Percentiles rank a stretch among this genome's conserved stretches.
phyloP scores from a whole-genome alignment of 2,329 filamentous ascomycete genomes.

The Bisporella sp. region DNA sequence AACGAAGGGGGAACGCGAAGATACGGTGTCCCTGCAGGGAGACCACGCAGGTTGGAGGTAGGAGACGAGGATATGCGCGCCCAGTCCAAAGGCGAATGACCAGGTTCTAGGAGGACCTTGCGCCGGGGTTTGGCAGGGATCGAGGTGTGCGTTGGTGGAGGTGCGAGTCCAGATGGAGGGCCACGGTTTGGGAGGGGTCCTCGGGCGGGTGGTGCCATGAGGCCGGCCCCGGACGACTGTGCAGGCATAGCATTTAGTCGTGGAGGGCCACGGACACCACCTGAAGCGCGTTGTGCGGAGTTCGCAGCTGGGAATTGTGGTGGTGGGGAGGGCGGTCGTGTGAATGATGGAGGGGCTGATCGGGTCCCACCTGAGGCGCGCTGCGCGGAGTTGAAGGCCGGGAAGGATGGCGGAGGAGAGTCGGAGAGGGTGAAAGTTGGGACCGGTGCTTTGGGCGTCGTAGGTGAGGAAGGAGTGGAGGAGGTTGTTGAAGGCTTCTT shows the following conservation, averaged over 20 bases:
- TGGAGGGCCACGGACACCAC: slow-evolving; percentile 11
- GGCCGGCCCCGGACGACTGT: slow-evolving; percentile 10
- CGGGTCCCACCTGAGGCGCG: slow-evolving; percentile 30
- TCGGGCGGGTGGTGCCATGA: slow-evolving; percentile 21
- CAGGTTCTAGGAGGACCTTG: slow-evolving; percentile 78
- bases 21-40: slow-evolving; percentile 45
- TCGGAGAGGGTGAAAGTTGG: slow-evolving; percentile 20
- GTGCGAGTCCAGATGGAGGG: slow-evolving; percentile 37
- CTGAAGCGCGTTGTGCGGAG: slow-evolving; percentile 43
- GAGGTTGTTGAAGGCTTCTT: slow-evolving; percentile 18
- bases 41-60: slow-evolving; percentile 58
- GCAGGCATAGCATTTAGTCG: slow-evolving; percentile 12
- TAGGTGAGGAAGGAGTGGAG: slow-evolving; percentile 29
- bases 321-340: slow-evolving; percentile 34
- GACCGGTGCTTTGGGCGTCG: slow-evolving; percentile 43
- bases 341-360: slow-evolving; percentile 37
- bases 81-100: slow-evolving; percentile 95
- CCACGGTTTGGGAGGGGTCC: slow-evolving; percentile 36
- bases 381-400: slow-evolving; percentile 45
- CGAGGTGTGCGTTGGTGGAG: slow-evolving; percentile 32
- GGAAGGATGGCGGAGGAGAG: slow-evolving; percentile 33
- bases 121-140: slow-evolving; percentile 48
- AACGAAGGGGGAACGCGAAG: slow-evolving; percentile 75
- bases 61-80: slow-evolving; percentile 64
- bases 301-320: slow-evolving; percentile 35